Percentiles rank a stretch among this genome's conserved stretches.
These are phyloP conservation scores for Cardamine chenopodiifolia DNA, from an alignment of 345 rosid species.

Conservation along the genomic window DNA sequence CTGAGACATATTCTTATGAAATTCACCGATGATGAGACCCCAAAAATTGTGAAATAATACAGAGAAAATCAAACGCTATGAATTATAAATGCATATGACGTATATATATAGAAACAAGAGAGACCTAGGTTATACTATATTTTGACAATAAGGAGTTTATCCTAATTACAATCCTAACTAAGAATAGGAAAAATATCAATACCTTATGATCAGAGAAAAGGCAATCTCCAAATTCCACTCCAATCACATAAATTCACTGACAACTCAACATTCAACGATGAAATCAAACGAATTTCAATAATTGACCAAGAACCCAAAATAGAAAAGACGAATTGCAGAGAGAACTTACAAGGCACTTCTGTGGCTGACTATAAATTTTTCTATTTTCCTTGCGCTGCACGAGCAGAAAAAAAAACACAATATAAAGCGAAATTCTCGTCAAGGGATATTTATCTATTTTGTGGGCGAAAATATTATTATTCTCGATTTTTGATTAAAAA, in stretches of 20 bases:
- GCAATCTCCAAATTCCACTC: background rate
- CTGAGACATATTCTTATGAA: conserved; percentile 22
- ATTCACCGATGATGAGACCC: background rate
- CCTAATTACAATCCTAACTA: conserved; percentile 1
- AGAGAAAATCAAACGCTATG: background rate
- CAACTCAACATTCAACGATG: background rate
- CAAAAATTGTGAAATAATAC: background rate
- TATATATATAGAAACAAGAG: background rate
- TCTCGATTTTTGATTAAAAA: too few relatives aligned
- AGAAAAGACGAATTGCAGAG: background rate
- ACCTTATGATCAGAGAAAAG: background rate
- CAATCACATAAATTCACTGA: conserved; percentile 1
- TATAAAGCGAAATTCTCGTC: background rate
- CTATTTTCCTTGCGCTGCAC: background rate
- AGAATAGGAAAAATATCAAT: background rate
- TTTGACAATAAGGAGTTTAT: background rate
- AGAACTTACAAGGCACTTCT: background rate
- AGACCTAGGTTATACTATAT: background rate
- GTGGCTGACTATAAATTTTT: background rate
- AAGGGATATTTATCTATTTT: background rate
- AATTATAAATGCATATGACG: background rate
- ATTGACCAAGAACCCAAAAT: background rate
- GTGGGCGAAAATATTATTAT: too few relatives aligned
- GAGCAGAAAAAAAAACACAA: background rate
- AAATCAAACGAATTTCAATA: background rate